Base-by-base conservation (phyloP, 495 filamentous ascomycete genomes). In the Tuber microsphaerosporum region DNA sequence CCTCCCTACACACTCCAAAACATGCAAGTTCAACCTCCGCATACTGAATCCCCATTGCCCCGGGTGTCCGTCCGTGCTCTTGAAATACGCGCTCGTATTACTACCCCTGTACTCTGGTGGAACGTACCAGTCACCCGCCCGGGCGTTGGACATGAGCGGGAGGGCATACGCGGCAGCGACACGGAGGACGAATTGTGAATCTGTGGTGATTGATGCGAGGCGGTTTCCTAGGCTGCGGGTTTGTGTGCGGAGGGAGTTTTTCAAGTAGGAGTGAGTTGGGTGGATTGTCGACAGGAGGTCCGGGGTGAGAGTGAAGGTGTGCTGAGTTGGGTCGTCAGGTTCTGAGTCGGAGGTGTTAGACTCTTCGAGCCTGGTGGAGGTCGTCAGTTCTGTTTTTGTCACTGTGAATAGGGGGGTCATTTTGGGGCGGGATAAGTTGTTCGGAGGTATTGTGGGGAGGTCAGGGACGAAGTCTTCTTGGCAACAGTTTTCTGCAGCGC, bases 81-180 rank as follows among this genome's bases (percentile, higher is more conserved):
- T 99, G 85, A 97, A 99, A 85, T 98, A 98, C 10, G 89, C 92
- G 71, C 91, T 92, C 22, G 88, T 92, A 1, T 84, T 84, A 82
- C 94, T 94, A 17, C 75, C 78, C 19, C 72, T 71, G 19, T 41
- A 69, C 31, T 83, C 83, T 0, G 92, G 91, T 43, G 89, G 85
- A 51, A 97, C 92, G 84, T 99, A 99, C 95, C 95, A 99, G 82
- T 93, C 94, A 1, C 95, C 95, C 81, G 94, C 97, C 71, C 95
- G 87, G 83, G 97, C 93, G 80, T 99, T 99, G 37, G 94, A 92
- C 37, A 99, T 86, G n/a, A 97, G 84, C 0, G 94, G 94, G n/a
- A 95, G 86, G 34, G 81, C 80, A 71, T 88, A 86, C 19, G 85
- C 83, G 45, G 78, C 79, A 4, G 84, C 85, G 0, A 91, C 89